A percentile compares a stretch with the other conserved stretches of the same genome.
These are phyloP conservation scores for Dictyostelium firmibasis DNA, from an alignment of 78 protist genomes.

Conservation along the genomic window DNA sequence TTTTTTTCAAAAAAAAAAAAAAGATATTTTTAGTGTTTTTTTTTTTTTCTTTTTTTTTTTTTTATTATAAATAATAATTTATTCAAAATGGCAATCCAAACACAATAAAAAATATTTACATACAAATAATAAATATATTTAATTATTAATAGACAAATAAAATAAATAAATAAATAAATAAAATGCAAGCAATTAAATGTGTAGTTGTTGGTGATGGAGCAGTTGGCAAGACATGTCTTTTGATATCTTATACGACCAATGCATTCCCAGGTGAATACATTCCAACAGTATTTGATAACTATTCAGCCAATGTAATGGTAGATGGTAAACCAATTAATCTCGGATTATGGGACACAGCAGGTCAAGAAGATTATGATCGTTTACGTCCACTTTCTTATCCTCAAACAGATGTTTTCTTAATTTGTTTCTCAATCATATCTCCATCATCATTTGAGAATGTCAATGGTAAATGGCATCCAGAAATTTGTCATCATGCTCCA, in stretches of 20 bases:
- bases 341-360: neutral
- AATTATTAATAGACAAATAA: too few species aligned
- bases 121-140: too few species aligned
- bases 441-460: neutral
- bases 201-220: constrained; percentile 75
- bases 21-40: too few species aligned
- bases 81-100: too few species aligned
- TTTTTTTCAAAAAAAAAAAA: too few species aligned
- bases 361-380: neutral
- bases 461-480: constrained; percentile 86
- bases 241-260: constrained; percentile 59
- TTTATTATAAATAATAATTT: too few species aligned
- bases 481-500: constrained; percentile 89
- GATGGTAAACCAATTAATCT: neutral
- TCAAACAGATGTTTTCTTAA: neutral
- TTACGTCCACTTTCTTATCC: neutral
- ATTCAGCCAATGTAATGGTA: neutral
- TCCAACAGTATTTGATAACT: neutral
- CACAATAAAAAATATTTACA: too few species aligned
- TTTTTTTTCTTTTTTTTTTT: too few species aligned
- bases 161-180: constrained; percentile 10
- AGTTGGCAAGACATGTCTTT: constrained; percentile 90
- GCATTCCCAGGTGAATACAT: neutral
- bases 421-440: neutral
- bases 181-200: constrained; percentile 77